Percentiles rank a stretch among this genome's conserved stretches.
Evolutionary conservation across 768 basidiomycete species (phyloP).

Genomic region (Tylopilus felleus): DNA sequence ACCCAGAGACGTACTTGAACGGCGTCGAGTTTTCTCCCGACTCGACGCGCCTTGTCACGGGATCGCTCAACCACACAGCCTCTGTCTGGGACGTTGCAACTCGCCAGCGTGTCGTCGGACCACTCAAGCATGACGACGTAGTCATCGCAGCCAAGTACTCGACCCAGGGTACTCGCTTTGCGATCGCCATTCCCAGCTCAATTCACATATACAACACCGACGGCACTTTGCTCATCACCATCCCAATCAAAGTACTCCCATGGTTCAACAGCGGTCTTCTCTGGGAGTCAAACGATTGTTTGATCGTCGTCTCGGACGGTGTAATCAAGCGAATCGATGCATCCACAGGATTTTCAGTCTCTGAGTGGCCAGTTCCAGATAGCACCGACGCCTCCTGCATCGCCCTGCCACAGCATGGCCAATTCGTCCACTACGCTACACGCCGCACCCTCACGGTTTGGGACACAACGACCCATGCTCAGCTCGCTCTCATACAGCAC

Average conservation of each 20-base stretch:
- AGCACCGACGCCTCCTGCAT: neutral
- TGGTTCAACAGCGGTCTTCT: neutral
- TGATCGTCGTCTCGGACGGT: neutral
- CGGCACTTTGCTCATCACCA: neutral
- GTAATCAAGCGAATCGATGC: neutral
- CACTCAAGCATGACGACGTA: neutral
- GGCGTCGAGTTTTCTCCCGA: neutral
- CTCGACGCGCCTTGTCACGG: neutral
- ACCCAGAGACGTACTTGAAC: neutral
- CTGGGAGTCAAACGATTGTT: neutral
- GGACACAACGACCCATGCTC: neutral
- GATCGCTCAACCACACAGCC: neutral
- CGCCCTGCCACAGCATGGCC: neutral
- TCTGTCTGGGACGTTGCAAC: neutral
- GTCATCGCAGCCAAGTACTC: neutral
- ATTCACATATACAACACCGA: neutral
- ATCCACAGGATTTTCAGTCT: neutral
- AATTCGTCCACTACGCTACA: constrained; percentile 1
- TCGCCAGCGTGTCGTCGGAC: neutral
- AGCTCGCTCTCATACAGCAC: neutral
- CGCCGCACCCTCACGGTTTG: neutral
- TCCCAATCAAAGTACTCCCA: neutral
- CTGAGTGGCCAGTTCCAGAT: neutral
- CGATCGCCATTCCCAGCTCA: neutral
- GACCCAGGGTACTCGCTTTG: neutral